phyloP scores from a whole-genome alignment of 2,329 filamentous ascomycete species.

The Hyphodiscus sp. region DNA sequence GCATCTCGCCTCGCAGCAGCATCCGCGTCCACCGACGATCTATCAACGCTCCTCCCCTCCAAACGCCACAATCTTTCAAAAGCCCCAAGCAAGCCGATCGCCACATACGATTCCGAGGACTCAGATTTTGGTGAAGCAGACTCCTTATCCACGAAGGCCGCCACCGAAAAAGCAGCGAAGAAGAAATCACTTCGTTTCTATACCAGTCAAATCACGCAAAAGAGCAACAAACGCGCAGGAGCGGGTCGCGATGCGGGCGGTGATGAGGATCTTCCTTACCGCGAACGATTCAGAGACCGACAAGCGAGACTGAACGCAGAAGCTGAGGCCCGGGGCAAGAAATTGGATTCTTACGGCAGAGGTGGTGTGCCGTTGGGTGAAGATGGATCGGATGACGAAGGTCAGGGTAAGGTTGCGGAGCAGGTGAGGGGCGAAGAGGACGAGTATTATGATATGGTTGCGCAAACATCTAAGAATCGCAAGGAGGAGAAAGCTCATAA shows the following conservation, averaged over 20 bases:
- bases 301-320: conserved; percentile 83
- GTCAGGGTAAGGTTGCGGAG: conserved; percentile 37
- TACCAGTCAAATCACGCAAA: conserved; percentile 94
- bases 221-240: conserved; percentile 75
- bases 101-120: conserved; percentile 65
- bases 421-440: conserved; percentile 41
- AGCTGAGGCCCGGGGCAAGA: conserved; percentile 74
- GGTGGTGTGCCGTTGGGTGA: conserved; percentile 56
- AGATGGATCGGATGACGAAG: conserved; percentile 49
- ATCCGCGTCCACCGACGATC: conserved; percentile 37
- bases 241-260: conserved; percentile 70
- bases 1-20: conserved; percentile 31
- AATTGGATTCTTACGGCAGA: conserved; percentile 54
- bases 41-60: conserved; percentile 9
- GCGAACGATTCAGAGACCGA: conserved; percentile 80
- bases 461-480: conserved; percentile 62
- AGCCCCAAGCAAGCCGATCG: conserved; percentile 23
- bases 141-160: conserved; percentile 66
- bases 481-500: conserved; percentile 49
- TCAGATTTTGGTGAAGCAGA: conserved; percentile 95
- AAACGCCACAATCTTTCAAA: neutral
- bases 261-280: conserved; percentile 77
- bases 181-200: conserved; percentile 96
- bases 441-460: conserved; percentile 88
- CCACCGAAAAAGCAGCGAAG: conserved; percentile 78